Base-by-base conservation (phyloP, 1,284 basidiomycete genomes). In the Fomitopsis palustris region DNA sequence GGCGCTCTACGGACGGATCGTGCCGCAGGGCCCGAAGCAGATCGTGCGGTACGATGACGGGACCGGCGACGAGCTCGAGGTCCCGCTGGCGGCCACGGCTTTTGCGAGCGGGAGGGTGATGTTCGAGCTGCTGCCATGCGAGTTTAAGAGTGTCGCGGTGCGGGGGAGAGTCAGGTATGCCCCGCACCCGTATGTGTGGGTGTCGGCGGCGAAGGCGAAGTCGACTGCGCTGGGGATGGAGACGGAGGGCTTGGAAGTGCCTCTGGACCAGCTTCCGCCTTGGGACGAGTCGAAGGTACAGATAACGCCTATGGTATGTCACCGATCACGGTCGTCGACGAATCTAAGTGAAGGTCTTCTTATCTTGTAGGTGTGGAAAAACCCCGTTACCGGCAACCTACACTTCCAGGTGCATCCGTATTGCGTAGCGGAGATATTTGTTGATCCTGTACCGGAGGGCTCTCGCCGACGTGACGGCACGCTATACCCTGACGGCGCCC, bases 41-140 rank as follows among this genome's bases (percentile, higher is more conserved):
- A 79, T 79, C 0, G 84, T 88, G 58, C 76, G 90, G 53, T 96
- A 96, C 72, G 95, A 96, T 69, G 95, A 96, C 72, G 93, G 92
- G 2, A 90, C 92, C 0, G 90, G 88, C 0, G 93, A 96, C 62
- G 88, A 89, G 73, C 76, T 96, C 1, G 69, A 80, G 10, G 92
- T 96, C 0, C 92, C 95, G 2, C 80, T 95, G 5, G 94, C 93
- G 0, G 93, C 92, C 0, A 96, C 95, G 0, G 92, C 88, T 9
- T 96, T 90, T 73, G 82, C 88, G 54, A 85, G 86, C 2, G 94
- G 93, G 2, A 84, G 80, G 74, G 88, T 83, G 41, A 95, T 95
- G 87, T 96, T 96, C 67, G 86, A 94, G 51, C 82, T 93, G 39
- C 77, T 96, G 17, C 83, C 92, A 0, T 70, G 78, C 0, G 83